Evolutionary conservation across 306 rosid genomes (phyloP), one percentile per base, ranked within the genome.

Genomic region (Comarum palustre): DNA sequence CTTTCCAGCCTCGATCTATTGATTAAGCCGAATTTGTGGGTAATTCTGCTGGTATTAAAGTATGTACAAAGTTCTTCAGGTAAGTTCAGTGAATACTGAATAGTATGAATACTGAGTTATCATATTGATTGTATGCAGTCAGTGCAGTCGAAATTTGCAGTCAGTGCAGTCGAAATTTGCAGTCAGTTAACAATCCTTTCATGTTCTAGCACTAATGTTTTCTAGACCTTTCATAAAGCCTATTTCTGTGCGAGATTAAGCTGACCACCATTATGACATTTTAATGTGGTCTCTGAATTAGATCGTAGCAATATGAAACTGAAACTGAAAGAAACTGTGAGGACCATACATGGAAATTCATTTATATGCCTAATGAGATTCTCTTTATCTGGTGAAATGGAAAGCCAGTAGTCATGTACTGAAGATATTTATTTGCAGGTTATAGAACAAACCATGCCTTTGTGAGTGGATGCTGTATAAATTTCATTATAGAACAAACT

Each of bases 191-290:
- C 12, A 31, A 16, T 61, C 42, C 67, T 32, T 61, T 31, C 22
- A 16, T 32, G 4, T 63, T 36, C 6, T 17, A 63, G 34, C 68
- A 43, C 47, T n/a, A 9, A 63, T 63, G 39, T 61, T 31, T 60
- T 7, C 66, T 27, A 51, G 12, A n/a, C 58, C 19, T 29, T 16
- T 25, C 60, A 68, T 47, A 7, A 68, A 46, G 1, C 72, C 29
- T 46, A 17, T 36, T 36, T 15, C 13, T 15, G 24, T 9, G 10
- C 4, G 15, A 20, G 15, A 50, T 50, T 66, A 41, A 45, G 19
- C n/a, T n/a, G n/a, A n/a, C n/a, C n/a, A n/a, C 25, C 57, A 45
- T 67, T 67, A 67, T 67, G 51, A 25, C 25, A 15, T 19, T n/a
- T 36, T 32, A 32, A 61, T 62, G 45, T 62, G 68, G 15, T 8